Percentiles rank a stretch among this genome's conserved stretches.
These are phyloP conservation scores for Panaeolus cyanescens DNA, from an alignment of 768 basidiomycete genomes.

Conservation along the genomic window DNA sequence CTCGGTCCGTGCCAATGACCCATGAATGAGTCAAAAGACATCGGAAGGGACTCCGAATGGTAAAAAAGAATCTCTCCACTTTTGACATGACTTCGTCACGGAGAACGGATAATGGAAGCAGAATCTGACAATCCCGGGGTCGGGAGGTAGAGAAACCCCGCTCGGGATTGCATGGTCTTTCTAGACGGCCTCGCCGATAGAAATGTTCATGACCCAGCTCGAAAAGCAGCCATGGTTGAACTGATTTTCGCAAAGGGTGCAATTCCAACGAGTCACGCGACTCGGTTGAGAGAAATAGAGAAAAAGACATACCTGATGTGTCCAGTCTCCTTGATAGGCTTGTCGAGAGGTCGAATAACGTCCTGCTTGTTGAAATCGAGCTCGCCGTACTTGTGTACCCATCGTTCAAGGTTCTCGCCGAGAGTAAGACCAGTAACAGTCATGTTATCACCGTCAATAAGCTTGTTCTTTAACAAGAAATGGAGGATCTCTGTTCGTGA, in stretches of 20 bases:
- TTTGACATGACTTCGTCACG: neutral
- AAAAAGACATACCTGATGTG: constrained; percentile 69
- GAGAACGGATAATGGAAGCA: neutral
- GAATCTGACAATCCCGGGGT: neutral
- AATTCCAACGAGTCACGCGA: neutral
- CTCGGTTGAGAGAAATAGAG: neutral
- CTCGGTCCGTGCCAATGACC: neutral
- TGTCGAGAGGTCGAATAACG: constrained; percentile 83
- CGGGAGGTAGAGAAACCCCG: neutral
- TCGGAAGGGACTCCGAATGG: neutral
- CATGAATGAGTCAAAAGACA: neutral
- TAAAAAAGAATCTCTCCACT: neutral
- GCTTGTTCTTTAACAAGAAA: constrained; percentile 82
- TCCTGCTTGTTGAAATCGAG: constrained; percentile 72
- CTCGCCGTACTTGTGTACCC: constrained; percentile 80
- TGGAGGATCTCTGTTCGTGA: constrained; percentile 68
- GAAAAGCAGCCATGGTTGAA: too few species aligned
- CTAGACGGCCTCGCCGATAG: neutral
- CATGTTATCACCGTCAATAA: constrained; percentile 89
- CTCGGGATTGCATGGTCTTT: constrained; percentile 8
- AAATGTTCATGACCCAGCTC: neutral
- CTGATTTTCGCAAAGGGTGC: too few species aligned
- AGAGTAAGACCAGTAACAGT: constrained; percentile 91
- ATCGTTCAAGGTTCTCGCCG: constrained; percentile 90
- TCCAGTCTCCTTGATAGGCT: constrained; percentile 87